Evolutionary conservation across 805 yeast species (phyloP), one percentile per base, ranked within the genome.

Genomic region (Suhomyces emberorum): DNA sequence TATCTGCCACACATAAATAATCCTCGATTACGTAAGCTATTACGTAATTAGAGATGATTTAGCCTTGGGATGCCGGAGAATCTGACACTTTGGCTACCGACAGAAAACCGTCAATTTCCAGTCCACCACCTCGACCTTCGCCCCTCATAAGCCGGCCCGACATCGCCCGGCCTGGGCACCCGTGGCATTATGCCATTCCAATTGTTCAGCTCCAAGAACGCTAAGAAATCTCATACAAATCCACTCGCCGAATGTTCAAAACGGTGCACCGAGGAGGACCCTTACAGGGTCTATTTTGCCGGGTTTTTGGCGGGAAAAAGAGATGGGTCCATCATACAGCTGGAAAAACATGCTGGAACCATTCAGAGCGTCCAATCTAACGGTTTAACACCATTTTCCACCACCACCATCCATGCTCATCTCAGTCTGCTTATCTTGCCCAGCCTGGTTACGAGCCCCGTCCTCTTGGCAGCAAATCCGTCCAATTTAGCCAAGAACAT

Each of bases 401-500:
- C 23, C 23, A 20, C 23, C 23, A 20, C 23, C 23, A 10, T 20
- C 23, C 7, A 7, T 20, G 23, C 23, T 20, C n/a, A n/a, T n/a
- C n/a, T n/a, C n/a, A n/a, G n/a, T n/a, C n/a, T n/a, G n/a, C n/a
- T n/a, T 17, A 24, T 24, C 24, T 22, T 22, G 34, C 34, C 34
- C 27, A 30, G 34, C 34, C 15, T 12, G 30, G 30, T 27, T 27
- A n/a, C 9, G 30, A 7, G 16, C 15, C 30, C 34, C 26, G 34
- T 12, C 34, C 24, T 22, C 34, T 30, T 30, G 34, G 34, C 34
- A 20, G 22, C 31, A 12, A 7, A 5, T 10, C 14, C n/a, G 7
- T 7, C 27, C n/a, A 10, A 6, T 24, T 7, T 7, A 30, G 34
- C 34, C 34, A 30, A 30, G 34, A 30, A 8, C 9, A 16, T 7